These are phyloP conservation scores for Coemansia sp. DNA, from an alignment of 192 early-diverging fungal genomes.

Conservation along the genomic window DNA sequence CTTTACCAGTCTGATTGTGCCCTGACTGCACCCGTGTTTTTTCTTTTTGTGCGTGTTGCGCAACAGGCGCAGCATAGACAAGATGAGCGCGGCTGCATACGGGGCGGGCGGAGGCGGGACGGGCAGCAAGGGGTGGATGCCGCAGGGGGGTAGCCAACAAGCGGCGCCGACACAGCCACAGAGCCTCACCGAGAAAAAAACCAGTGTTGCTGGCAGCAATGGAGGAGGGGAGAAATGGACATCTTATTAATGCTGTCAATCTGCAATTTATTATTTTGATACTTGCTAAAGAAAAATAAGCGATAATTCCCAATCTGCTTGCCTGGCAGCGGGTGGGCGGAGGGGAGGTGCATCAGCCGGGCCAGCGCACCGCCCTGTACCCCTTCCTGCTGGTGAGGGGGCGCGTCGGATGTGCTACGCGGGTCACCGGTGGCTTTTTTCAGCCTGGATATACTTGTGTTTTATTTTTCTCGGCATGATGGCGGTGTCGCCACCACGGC, in stretches of 20 bases:
- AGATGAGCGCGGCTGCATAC: background rate
- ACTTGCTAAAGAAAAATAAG: background rate
- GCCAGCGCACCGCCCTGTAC: background rate
- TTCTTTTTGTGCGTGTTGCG: background rate
- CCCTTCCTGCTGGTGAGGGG: background rate
- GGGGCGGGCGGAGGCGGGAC: background rate
- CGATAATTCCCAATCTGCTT: background rate
- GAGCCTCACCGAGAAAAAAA: background rate
- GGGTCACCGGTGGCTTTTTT: background rate
- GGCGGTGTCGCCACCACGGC: background rate
- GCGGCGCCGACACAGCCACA: background rate
- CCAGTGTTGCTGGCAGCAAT: background rate
- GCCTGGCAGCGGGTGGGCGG: background rate
- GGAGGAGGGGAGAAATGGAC: background rate
- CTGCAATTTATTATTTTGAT: background rate
- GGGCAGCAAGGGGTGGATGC: background rate
- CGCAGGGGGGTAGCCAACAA: background rate
- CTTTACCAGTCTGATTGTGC: background rate
- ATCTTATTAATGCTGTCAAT: background rate
- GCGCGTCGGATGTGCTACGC: background rate
- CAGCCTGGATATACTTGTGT: background rate
- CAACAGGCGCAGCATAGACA: background rate
- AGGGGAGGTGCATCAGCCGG: background rate
- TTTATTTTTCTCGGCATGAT: background rate
- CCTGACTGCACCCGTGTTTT: background rate